Evolutionary conservation across 2,329 filamentous ascomycete species (phyloP).

Genomic region (Grosmannia serpens): DNA sequence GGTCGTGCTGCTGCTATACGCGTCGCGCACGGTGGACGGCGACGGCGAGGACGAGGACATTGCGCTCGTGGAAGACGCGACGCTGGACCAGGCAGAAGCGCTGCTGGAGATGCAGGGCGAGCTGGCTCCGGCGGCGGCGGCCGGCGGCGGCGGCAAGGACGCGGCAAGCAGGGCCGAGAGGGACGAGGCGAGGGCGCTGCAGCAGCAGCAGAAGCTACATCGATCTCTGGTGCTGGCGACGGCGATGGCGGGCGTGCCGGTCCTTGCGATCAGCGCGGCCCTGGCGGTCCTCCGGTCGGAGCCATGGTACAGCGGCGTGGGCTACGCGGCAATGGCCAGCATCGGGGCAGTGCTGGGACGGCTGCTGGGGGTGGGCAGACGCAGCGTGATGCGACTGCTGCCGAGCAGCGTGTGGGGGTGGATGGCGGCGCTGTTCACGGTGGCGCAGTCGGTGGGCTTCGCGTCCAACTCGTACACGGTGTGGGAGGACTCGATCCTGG

Average conservation of each 20-base stretch:
- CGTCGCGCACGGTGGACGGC: constrained; percentile 43
- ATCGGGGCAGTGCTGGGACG: constrained; percentile 27
- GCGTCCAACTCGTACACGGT: constrained; percentile 98
- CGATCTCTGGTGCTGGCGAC: constrained; percentile 27
- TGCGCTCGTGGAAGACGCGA: constrained; percentile 36
- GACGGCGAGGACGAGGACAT: constrained; percentile 10
- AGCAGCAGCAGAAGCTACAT: constrained; percentile 34
- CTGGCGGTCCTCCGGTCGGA: background rate
- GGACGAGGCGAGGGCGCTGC: constrained; percentile 43
- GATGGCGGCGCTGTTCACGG: constrained; percentile 66
- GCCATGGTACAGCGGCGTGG: constrained; percentile 27
- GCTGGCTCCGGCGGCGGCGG: background rate
- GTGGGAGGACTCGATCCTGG: constrained; percentile 91
- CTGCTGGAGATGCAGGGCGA: constrained; percentile 37
- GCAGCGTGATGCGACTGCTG: constrained; percentile 36
- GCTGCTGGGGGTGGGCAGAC: constrained; percentile 31
- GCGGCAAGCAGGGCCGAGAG: constrained; percentile 37
- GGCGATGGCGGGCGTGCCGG: constrained; percentile 20
- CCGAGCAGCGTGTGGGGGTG: constrained; percentile 82
- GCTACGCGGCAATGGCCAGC: constrained; percentile 32
- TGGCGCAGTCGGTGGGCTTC: constrained; percentile 86
- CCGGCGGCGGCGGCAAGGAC: background rate
- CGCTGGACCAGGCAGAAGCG: constrained; percentile 48
- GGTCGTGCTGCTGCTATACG: constrained; percentile 60
- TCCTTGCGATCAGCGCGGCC: background rate